Conservation (phyloP, 352 stramenopile genomes). For the Globisporangium apiculatum region DNA sequence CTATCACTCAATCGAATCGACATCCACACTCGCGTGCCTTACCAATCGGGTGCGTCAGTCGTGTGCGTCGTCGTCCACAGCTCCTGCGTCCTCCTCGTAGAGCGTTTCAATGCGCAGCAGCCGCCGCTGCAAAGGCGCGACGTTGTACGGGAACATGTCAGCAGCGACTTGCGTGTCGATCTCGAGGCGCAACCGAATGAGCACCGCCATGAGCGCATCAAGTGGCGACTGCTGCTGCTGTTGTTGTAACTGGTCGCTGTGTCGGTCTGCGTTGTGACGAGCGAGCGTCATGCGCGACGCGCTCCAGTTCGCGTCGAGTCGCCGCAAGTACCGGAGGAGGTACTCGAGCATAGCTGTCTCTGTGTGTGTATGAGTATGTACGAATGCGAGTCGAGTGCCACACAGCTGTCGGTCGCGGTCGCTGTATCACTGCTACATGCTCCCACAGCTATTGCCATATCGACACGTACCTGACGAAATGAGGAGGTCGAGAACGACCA, state of each 20-base stretch:
- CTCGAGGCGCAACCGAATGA: constrained; percentile 59
- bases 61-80: too few relatives aligned
- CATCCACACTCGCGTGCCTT: too few relatives aligned
- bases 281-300: constrained; percentile 20
- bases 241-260: not conserved
- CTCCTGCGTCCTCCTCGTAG: constrained; percentile 25
- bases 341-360: constrained; percentile 69
- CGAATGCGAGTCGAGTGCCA: too few relatives aligned
- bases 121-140: constrained; percentile 32
- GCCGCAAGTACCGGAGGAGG: constrained; percentile 44
- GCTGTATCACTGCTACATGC: too few relatives aligned
- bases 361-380: constrained; percentile 9
- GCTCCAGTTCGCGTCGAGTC: constrained; percentile 22
- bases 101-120: constrained; percentile 42
- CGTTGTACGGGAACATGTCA: constrained; percentile 50
- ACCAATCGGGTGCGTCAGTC: too few relatives aligned
- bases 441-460: too few relatives aligned
- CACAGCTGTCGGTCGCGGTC: too few relatives aligned
- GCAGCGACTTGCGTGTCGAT: constrained; percentile 39
- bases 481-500: constrained; percentile 63
- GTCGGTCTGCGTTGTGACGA: too few relatives aligned
- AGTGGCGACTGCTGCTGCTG: constrained; percentile 7
- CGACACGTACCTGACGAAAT: constrained; percentile 49
- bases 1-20: too few relatives aligned
- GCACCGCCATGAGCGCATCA: constrained; percentile 33